These are phyloP conservation scores for Tetrastigma voinierianum DNA, from an alignment of 164 flowering plant genomes.

Conservation along the genomic window DNA sequence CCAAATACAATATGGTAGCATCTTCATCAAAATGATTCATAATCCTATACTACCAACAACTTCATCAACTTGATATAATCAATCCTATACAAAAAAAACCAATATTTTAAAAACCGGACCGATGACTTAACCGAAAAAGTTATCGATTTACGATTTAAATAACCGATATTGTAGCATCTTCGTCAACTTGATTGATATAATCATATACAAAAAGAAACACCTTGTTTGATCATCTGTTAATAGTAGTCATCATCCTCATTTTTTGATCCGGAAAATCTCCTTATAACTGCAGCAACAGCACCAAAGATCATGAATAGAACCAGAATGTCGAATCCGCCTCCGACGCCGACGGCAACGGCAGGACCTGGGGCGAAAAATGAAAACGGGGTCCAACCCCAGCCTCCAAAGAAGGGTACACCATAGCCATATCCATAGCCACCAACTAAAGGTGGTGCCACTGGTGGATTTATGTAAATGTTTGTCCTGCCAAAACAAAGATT, in stretches of 20 bases:
- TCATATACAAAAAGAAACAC: too few relatives aligned
- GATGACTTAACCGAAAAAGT: too few relatives aligned
- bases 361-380: slow-evolving; percentile 93
- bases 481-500: slow-evolving; percentile 50
- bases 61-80: too few relatives aligned
- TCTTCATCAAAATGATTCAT: too few relatives aligned
- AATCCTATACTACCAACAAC: too few relatives aligned
- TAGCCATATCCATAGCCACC: slow-evolving; percentile 88
- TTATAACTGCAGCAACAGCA: slow-evolving; percentile 62
- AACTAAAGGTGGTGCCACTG: slow-evolving; percentile 79
- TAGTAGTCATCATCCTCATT: slow-evolving; percentile 58
- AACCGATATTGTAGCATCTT: too few relatives aligned
- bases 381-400: slow-evolving; percentile 98
- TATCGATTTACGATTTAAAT: too few relatives aligned
- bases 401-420: slow-evolving; percentile 77
- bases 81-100: too few relatives aligned
- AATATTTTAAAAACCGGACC: too few relatives aligned
- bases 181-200: too few relatives aligned
- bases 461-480: slow-evolving; percentile 84
- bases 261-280: slow-evolving; percentile 57
- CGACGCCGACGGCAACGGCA: slow-evolving; percentile 73
- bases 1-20: too few relatives aligned
- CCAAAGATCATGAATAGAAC: slow-evolving; percentile 66
- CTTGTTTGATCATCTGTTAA: neutral
- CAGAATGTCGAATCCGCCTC: slow-evolving; percentile 81